These are phyloP conservation scores for Gremmenia infestans DNA, from an alignment of 2,329 filamentous ascomycete species.

Conservation along the genomic window DNA sequence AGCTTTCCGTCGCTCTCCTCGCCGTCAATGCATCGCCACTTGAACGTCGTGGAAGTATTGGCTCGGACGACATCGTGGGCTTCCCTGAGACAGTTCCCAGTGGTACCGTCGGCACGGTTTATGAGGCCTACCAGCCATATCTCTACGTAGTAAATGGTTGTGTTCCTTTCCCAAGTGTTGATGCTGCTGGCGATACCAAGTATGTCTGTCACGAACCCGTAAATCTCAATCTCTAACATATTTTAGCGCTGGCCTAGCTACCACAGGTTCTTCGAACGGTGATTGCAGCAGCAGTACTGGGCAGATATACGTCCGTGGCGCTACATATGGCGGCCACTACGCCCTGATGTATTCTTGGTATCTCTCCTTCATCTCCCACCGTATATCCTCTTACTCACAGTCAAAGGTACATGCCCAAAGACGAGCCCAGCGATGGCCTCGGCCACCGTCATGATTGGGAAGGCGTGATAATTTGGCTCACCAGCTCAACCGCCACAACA, in stretches of 20 bases:
- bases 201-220: constrained; percentile 29
- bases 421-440: constrained; percentile 34
- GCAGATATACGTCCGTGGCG: constrained; percentile 46
- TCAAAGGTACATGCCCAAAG: constrained; percentile 46
- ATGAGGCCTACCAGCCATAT: constrained; percentile 51
- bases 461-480: constrained; percentile 48
- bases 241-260: constrained; percentile 23
- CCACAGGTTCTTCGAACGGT: constrained; percentile 35
- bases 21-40: constrained; percentile 20
- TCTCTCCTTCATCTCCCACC: constrained; percentile 31
- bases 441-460: constrained; percentile 55
- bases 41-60: constrained; percentile 38
- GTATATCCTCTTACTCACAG: neutral
- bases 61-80: constrained; percentile 44
- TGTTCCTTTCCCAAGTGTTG: constrained; percentile 58
- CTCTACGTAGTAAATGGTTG: constrained; percentile 54
- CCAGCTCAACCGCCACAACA: constrained; percentile 27
- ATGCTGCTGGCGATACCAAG: constrained; percentile 52
- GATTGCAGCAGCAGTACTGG: constrained; percentile 41
- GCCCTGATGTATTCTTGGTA: constrained; percentile 49
- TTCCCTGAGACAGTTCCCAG: constrained; percentile 49
- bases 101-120: constrained; percentile 41
- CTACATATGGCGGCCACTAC: constrained; percentile 37
- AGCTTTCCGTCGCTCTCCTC: constrained; percentile 14
- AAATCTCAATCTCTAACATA: neutral